Conservation (phyloP, 1,139 yeast genomes). For the Yueomyces sp. region DNA sequence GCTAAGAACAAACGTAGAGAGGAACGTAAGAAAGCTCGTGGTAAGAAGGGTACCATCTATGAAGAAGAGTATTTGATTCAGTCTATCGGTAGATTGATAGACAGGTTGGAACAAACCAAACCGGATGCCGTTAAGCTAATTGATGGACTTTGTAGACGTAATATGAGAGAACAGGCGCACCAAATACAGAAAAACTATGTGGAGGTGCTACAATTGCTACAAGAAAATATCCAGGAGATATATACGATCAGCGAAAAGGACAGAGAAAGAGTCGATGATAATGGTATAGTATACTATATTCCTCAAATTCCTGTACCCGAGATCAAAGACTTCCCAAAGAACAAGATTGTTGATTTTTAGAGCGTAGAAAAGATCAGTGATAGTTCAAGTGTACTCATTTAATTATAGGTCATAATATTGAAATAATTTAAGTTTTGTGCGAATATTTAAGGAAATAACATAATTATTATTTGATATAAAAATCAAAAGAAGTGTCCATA, state of each 20-base stretch:
- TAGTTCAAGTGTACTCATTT: constrained; percentile 1
- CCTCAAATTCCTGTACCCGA: constrained; percentile 62
- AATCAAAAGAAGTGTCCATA: too few relatives aligned
- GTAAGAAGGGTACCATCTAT: constrained; percentile 92
- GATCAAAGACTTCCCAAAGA: constrained; percentile 46
- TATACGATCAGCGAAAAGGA: constrained; percentile 72
- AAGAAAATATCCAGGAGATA: constrained; percentile 55
- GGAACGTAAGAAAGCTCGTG: constrained; percentile 91
- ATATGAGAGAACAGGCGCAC: constrained; percentile 67
- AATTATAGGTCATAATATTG: too few relatives aligned
- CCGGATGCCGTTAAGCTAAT: constrained; percentile 63
- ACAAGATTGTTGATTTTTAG: constrained; percentile 43
- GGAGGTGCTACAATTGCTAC: constrained; percentile 43
- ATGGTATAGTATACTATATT: constrained; percentile 67
- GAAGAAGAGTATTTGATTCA: constrained; percentile 90
- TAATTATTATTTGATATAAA: too few relatives aligned
- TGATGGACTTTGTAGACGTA: constrained; percentile 65
- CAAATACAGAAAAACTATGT: constrained; percentile 62
- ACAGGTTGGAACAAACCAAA: constrained; percentile 63
- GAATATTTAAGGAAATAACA: too few relatives aligned
- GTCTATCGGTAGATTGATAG: constrained; percentile 79
- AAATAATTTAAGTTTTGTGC: too few relatives aligned
- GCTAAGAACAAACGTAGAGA: constrained; percentile 87
- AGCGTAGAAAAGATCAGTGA: not conserved
- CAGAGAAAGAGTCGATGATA: constrained; percentile 78